Base-by-base conservation (phyloP, 179 eudicot species). In the Monotropa hypopitys region DNA sequence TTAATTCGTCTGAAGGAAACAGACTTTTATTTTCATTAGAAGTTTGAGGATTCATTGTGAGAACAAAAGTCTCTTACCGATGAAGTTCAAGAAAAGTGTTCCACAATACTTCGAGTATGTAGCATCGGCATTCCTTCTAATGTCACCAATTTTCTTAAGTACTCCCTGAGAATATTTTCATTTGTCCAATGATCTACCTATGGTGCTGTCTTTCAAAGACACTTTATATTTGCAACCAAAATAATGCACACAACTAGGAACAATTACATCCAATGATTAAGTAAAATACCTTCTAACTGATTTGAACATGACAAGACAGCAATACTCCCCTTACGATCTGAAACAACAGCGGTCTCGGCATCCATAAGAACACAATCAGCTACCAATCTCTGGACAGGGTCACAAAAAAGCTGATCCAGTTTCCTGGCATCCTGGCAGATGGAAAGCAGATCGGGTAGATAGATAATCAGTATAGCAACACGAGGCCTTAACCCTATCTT, bases 291-390 rank as follows among this genome's bases (percentile, higher is more conserved):
- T 88, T 90, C 92, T 18, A 78, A 74, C 73, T 84, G 86, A 83
- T 86, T 82, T 47, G 89, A 86, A 73, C 90, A 85, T 38, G 97
- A 92, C 81, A 94, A 84, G 74, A 92, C 88, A 81, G 90, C 86
- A 79, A 92, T 81, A 81, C 92, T 86, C 79, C 97, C 98, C 84
- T 88, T 88, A 74, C 98, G 96, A 84, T 92, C 98, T 33, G 98
- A 92, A 65, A 89, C 97, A 82, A 92, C 86, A 74, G 96, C 96
- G 21, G 97, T 88, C 73, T 88, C 88, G 53, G 57, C 86, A 83
- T 92, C 89, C 82, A 92, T 87, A 77, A 94, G 97, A 77, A 87
- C 82, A 83, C 97, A 92, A 85, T 94, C 98, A 77, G 98, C 96
- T 53, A 90, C 94, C 81, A 92, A 84, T 84, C 98, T 87, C 90